A percentile compares a stretch with the other conserved stretches of the same genome.
These are phyloP conservation scores for Colletotrichum sp. DNA, from an alignment of 2,329 filamentous ascomycete genomes.

Conservation along the genomic window DNA sequence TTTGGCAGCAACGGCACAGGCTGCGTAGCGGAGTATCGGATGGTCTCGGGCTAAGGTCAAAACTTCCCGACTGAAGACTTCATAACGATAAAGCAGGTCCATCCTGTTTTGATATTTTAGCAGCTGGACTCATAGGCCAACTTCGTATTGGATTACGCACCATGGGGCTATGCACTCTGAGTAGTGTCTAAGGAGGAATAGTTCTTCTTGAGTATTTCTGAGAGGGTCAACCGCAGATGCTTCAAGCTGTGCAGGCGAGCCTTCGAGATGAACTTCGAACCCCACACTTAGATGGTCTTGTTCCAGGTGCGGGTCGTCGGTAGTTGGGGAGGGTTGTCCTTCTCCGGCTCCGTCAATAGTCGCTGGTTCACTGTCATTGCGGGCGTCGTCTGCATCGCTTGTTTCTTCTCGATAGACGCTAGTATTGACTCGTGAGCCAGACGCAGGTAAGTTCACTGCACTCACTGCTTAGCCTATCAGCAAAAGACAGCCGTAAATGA, in stretches of 20 bases:
- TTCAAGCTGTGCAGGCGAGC: background rate
- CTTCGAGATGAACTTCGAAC: background rate
- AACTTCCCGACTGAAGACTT: background rate
- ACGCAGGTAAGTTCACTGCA: background rate
- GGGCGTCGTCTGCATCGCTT: background rate
- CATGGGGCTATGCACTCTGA: background rate
- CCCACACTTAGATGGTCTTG: background rate
- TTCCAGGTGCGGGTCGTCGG: too few relatives aligned
- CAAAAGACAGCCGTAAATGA: background rate
- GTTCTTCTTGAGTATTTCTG: background rate
- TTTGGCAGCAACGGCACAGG: background rate
- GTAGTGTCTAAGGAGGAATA: background rate
- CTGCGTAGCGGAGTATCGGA: background rate
- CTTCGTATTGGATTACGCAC: background rate
- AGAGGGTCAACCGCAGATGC: background rate
- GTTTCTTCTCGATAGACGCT: background rate
- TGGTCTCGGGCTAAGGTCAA: background rate
- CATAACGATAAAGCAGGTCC: background rate
- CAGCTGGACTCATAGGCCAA: background rate
- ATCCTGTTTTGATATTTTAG: background rate
- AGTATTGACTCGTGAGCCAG: background rate
- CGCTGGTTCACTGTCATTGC: background rate
- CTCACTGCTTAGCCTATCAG: background rate
- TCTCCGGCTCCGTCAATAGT: background rate
- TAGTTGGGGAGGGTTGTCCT: fast-evolving